Percentiles rank a stretch among this genome's conserved stretches.
Evolutionary conservation across 305 asterid genomes (phyloP).

Genomic region (Solanum aculeatissimum): DNA sequence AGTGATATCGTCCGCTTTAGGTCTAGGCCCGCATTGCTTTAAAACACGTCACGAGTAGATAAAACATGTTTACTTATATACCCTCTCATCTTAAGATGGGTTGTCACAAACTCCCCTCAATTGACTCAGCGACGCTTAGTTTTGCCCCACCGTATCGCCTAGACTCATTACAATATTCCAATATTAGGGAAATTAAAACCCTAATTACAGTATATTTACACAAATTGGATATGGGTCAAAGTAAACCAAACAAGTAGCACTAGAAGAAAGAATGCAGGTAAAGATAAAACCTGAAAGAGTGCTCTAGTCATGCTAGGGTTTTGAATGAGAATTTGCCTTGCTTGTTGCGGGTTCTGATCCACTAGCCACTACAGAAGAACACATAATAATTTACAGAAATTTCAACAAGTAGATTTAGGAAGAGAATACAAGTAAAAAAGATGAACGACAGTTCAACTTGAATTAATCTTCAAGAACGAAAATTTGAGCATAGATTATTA

Average conservation of each 20-base stretch:
- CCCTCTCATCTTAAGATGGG: too few relatives aligned
- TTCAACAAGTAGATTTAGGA: background rate
- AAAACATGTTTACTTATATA: too few relatives aligned
- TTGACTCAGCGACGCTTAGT: too few relatives aligned
- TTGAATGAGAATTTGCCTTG: conserved; percentile 79
- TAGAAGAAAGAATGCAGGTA: conserved; percentile 2
- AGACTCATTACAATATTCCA: too few relatives aligned
- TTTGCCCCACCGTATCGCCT: too few relatives aligned
- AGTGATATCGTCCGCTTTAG: too few relatives aligned
- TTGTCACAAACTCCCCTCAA: too few relatives aligned
- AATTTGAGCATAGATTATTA: background rate
- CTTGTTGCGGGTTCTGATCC: conserved; percentile 87
- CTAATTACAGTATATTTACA: too few relatives aligned
- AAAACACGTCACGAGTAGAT: too few relatives aligned
- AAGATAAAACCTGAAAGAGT: conserved; percentile 64
- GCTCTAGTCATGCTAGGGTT: conserved; percentile 77
- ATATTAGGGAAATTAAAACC: too few relatives aligned
- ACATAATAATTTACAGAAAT: background rate
- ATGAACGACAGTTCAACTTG: background rate
- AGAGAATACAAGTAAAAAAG: background rate
- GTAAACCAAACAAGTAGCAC: background rate
- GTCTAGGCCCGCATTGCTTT: too few relatives aligned
- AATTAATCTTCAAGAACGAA: background rate
- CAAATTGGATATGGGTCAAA: background rate
- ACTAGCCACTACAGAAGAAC: conserved; percentile 46